Conservation (phyloP, 805 yeast genomes). For the Candida ulmi region DNA sequence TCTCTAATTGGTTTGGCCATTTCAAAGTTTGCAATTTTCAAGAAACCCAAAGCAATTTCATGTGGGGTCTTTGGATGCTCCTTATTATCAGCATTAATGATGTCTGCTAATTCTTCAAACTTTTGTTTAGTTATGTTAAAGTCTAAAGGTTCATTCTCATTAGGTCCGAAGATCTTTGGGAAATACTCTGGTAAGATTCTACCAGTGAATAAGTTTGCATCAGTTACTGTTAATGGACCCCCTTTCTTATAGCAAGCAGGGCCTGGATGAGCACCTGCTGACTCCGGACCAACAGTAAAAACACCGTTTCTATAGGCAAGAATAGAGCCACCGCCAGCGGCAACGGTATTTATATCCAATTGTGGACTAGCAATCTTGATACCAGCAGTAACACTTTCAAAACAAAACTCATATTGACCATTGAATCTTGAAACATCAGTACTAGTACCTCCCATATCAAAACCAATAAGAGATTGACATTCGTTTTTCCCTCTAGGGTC, state of each 20-base stretch:
- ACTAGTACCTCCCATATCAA: slow-evolving; percentile 39
- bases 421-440: slow-evolving; percentile 33
- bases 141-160: slow-evolving; percentile 35
- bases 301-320: slow-evolving; percentile 29
- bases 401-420: slow-evolving; percentile 25
- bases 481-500: slow-evolving; percentile 13
- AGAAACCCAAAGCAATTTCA: slow-evolving; percentile 41
- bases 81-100: slow-evolving; percentile 30
- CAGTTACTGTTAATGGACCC: slow-evolving; percentile 43
- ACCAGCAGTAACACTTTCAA: slow-evolving; percentile 33
- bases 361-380: slow-evolving; percentile 36
- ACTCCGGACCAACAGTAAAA: slow-evolving; percentile 42
- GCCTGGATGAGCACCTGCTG: slow-evolving; percentile 43
- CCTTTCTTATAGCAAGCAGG: slow-evolving; percentile 45
- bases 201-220: slow-evolving; percentile 39
- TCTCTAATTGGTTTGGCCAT: slow-evolving; percentile 45
- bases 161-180: slow-evolving; percentile 42
- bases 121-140: slow-evolving; percentile 26
- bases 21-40: slow-evolving; percentile 39
- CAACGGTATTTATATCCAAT: slow-evolving; percentile 31
- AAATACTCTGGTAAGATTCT: slow-evolving; percentile 35
- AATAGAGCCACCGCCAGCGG: slow-evolving; percentile 34
- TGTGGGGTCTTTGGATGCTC: slow-evolving; percentile 29
- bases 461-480: slow-evolving; percentile 24
- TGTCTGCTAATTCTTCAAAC: slow-evolving; percentile 31